Percentiles rank a stretch among this genome's conserved stretches.
These are phyloP conservation scores for Cladosporium sp. DNA, from an alignment of 2,329 filamentous ascomycete species.

Conservation along the genomic window DNA sequence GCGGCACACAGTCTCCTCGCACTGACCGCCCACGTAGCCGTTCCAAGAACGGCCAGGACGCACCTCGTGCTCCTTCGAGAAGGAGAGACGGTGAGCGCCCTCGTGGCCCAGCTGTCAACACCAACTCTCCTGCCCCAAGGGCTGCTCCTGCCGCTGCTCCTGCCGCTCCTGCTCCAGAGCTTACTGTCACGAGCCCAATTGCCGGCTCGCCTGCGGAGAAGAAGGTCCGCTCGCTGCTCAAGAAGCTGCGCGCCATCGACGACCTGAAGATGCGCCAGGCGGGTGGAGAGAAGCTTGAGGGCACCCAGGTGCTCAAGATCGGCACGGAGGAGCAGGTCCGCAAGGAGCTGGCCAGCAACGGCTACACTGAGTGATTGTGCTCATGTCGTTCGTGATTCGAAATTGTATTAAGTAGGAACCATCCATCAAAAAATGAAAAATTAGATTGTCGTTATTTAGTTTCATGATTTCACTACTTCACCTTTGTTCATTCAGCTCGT, in stretches of 20 bases:
- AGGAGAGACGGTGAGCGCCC: conserved; percentile 30
- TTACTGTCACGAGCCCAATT: conserved; percentile 56
- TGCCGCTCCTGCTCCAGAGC: conserved; percentile 42
- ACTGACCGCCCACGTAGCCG: conserved; percentile 36
- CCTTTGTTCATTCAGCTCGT: too few species aligned
- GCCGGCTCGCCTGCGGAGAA: conserved; percentile 77
- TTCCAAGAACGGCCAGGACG: conserved; percentile 32
- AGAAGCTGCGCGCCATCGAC: conserved; percentile 97
- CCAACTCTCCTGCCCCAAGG: conserved; percentile 43
- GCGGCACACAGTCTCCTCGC: conserved; percentile 15
- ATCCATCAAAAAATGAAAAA: not conserved
- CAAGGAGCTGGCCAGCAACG: conserved; percentile 63
- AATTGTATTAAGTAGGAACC: conserved; percentile 1
- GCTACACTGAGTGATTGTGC: conserved; percentile 13
- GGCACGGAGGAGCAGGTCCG: conserved; percentile 80
- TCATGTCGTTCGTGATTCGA: not conserved
- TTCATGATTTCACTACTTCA: not conserved
- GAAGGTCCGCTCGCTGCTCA: conserved; percentile 88
- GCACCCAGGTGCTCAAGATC: conserved; percentile 99
- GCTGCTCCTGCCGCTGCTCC: conserved; percentile 17
- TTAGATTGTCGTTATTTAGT: not conserved
- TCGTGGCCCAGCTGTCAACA: conserved; percentile 26
- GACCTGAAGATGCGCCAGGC: conserved; percentile 96
- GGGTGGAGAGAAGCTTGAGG: conserved; percentile 92
- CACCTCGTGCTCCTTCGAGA: conserved; percentile 30